Conservation (phyloP, 805 yeast species). For the Kluyveromyces lactis region DNA sequence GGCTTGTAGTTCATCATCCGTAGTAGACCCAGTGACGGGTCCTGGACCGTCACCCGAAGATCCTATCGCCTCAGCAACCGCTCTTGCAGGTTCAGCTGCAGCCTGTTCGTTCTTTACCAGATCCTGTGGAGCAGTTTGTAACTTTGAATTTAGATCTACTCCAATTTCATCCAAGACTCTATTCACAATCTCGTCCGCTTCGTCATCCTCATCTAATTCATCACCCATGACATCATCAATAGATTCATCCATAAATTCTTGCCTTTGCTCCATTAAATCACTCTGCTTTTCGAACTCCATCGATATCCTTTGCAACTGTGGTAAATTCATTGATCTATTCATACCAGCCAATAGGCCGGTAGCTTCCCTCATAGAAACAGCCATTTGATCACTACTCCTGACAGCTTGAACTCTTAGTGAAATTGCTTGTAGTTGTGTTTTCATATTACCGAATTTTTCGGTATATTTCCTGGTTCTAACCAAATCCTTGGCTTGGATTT, state of each 20-base stretch:
- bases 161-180: slow-evolving; percentile 96
- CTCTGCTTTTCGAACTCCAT: slow-evolving; percentile 93
- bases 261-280: slow-evolving; percentile 97
- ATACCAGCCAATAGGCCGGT: slow-evolving; percentile 74
- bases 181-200: slow-evolving; percentile 82
- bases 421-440: slow-evolving; percentile 92
- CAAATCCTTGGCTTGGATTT: slow-evolving; percentile 91
- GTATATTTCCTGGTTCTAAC: slow-evolving; percentile 78
- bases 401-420: slow-evolving; percentile 86
- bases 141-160: slow-evolving; percentile 56
- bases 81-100: slow-evolving; percentile 21
- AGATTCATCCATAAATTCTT: slow-evolving; percentile 98
- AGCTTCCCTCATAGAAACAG: slow-evolving; percentile 89
- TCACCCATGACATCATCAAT: slow-evolving; percentile 94
- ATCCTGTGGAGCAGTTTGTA: slow-evolving; percentile 39
- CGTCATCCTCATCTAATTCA: slow-evolving; percentile 81
- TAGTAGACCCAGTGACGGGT: slow-evolving; percentile 24
- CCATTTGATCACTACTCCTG: slow-evolving; percentile 91
- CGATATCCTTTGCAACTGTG: slow-evolving; percentile 79
- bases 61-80: slow-evolving; percentile 37
- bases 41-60: slow-evolving; percentile 40
- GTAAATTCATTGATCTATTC: slow-evolving; percentile 86
- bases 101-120: slow-evolving; percentile 13
- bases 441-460: slow-evolving; percentile 85
- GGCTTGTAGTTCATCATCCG: slow-evolving; percentile 84